phyloP scores from a whole-genome alignment of 495 filamentous ascomycete genomes.

The Xylaria castorea region DNA sequence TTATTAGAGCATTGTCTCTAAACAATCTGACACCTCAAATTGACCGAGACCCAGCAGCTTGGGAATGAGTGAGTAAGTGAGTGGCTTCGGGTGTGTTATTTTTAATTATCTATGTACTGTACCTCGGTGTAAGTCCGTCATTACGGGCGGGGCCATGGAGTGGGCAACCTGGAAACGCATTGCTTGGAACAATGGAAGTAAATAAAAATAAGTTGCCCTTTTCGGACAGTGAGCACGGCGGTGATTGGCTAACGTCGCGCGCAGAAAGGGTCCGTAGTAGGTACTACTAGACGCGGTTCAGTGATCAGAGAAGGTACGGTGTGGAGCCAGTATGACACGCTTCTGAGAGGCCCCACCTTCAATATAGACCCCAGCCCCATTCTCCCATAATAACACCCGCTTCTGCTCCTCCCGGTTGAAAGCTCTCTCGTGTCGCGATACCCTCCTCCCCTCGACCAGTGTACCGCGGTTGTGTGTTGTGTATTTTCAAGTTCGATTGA shows the following conservation, averaged over 20 bases:
- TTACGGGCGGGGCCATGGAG: constrained; percentile 5
- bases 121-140: not conserved
- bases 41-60: constrained; percentile 13
- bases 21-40: constrained; percentile 7
- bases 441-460: not conserved
- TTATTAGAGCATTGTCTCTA: constrained; percentile 13
- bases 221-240: constrained; percentile 28
- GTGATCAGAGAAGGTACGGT: constrained; percentile 14
- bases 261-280: constrained; percentile 20
- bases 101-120: constrained; percentile 6
- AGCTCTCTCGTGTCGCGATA: constrained; percentile 20
- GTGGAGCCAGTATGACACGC: constrained; percentile 29
- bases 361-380: constrained; percentile 29
- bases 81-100: constrained; percentile 8
- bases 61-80: not conserved
- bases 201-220: constrained; percentile 43
- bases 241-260: constrained; percentile 38
- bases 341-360: constrained; percentile 19
- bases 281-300: constrained; percentile 32
- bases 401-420: constrained; percentile 1
- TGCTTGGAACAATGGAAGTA: constrained; percentile 33
- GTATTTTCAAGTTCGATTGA: constrained; percentile 14
- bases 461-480: constrained; percentile 11
- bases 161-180: constrained; percentile 39
- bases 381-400: constrained; percentile 28